Evolutionary conservation across 1,284 basidiomycete genomes (phyloP).

Genomic region (Takashimella koratensis): DNA sequence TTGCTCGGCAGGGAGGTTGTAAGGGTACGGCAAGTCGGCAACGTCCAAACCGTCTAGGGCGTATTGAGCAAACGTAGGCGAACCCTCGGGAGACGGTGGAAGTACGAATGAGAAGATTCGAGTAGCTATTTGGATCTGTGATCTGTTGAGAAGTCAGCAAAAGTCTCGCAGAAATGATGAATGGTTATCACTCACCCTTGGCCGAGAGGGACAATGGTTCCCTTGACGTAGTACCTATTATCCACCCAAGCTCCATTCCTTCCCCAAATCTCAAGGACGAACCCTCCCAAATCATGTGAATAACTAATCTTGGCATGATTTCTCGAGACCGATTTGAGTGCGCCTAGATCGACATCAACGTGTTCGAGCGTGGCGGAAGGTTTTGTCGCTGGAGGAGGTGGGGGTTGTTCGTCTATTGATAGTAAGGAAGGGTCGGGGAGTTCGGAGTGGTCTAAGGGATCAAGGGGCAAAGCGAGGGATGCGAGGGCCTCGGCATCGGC

Average conservation of each 20-base stretch:
- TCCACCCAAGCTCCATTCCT: constrained; percentile 98
- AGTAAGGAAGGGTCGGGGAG: not conserved
- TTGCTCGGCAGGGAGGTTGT: constrained; percentile 41
- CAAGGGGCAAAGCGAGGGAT: not conserved
- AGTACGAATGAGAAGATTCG: constrained; percentile 96
- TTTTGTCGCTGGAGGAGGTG: constrained; percentile 29
- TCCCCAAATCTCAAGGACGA: constrained; percentile 85
- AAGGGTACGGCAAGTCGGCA: constrained; percentile 34
- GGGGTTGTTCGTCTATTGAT: constrained; percentile 23
- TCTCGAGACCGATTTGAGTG: constrained; percentile 93
- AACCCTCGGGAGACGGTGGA: constrained; percentile 54
- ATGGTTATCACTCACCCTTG: constrained; percentile 61
- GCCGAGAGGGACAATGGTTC: constrained; percentile 73
- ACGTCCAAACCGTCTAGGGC: constrained; percentile 22
- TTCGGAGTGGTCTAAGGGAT: not conserved
- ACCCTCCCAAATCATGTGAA: constrained; percentile 60
- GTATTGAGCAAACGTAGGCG: constrained; percentile 29
- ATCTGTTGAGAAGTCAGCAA: constrained; percentile 55
- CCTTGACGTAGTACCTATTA: constrained; percentile 86
- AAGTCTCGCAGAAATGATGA: not conserved
- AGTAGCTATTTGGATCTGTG: constrained; percentile 97
- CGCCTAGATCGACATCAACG: constrained; percentile 94
- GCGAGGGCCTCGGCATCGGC: not conserved
- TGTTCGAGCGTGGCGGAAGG: constrained; percentile 48
- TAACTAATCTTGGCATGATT: constrained; percentile 92